Base-by-base conservation (phyloP, 2,329 filamentous ascomycete genomes). In the Raffaelea albimanens region DNA sequence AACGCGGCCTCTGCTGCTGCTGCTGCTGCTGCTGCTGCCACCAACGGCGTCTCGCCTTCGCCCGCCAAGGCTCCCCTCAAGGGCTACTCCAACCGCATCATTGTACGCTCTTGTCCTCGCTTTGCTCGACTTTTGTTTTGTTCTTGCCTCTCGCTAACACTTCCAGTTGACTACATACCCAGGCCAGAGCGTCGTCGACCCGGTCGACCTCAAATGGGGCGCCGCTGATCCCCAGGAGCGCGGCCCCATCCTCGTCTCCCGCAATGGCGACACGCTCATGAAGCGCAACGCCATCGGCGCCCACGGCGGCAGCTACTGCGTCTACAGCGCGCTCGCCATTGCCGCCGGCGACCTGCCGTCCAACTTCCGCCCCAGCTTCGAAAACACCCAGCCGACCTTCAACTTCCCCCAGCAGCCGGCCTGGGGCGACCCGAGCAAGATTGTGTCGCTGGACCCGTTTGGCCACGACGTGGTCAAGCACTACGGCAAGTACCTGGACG, bases 331-430 rank as follows among this genome's bases (percentile, higher is more conserved):
- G 40, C 40, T 47, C 39, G 45, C 45, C 20, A 38, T 47, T 14
- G 45, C 45, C 8, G 40, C 45, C 16, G 45, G 45, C 45, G 45
- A 47, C 29, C 40, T 47, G 29, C 45, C 45, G 16, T 21, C 45
- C 14, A 40, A 47, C 45, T 47, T 47, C 45, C 45, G 45, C 19
- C 45, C 45, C 11, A 47, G 31, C 31, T 47, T 47, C n/a, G 45
- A 47, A 33, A 47, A 47, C 45, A 47, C 45, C 38, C 45, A 47
- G 45, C 45, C 45, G 39, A 47, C 45, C 14, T 47, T 47, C 41
- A 29, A 47, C 20, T 47, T 47, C 18, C 40, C 45, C 19, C 45
- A 42, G 31, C 45, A 47, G 45, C 29, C 40, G 29, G 45, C 45
- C 23, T 47, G 45, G 45, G 25, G 29, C 16, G 45, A 47, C 19